A percentile compares a stretch with the other conserved stretches of the same genome.
Evolutionary conservation across 345 rosid species (phyloP).

Genomic region (Euphorbia peplus): DNA sequence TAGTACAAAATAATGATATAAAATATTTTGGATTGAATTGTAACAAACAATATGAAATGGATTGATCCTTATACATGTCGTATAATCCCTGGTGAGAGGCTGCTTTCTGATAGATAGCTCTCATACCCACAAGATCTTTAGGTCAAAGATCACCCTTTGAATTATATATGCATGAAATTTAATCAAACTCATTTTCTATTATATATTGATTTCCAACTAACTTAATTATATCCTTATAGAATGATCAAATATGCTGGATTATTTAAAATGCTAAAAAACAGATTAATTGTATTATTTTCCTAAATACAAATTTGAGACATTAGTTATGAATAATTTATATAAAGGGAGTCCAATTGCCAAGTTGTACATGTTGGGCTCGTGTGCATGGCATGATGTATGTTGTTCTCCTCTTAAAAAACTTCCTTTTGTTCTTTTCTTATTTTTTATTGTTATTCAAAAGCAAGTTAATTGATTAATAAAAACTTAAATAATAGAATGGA

Average conservation of each 20-base stretch:
- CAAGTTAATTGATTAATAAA: slow-evolving; percentile 10
- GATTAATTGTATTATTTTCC: background rate
- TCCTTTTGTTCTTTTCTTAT: background rate
- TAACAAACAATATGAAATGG: background rate
- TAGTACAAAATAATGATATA: too few relatives aligned
- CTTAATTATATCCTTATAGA: background rate
- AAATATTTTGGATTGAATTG: background rate
- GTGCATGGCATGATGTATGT: slow-evolving; percentile 33
- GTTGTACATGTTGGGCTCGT: slow-evolving; percentile 7
- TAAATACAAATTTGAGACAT: background rate
- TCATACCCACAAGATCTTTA: slow-evolving; percentile 37
- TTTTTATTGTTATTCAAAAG: slow-evolving; percentile 2
- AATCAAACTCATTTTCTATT: slow-evolving; percentile 1
- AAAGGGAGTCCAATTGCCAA: background rate
- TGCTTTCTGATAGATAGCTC: slow-evolving; percentile 33
- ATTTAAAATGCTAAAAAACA: background rate
- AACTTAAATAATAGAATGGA: background rate
- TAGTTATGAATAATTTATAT: background rate
- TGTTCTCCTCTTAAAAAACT: slow-evolving; percentile 18
- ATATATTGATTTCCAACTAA: slow-evolving; percentile 14
- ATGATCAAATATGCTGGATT: slow-evolving; percentile 9
- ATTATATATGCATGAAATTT: slow-evolving; percentile 9
- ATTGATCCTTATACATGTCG: background rate
- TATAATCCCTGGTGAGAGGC: slow-evolving; percentile 21
- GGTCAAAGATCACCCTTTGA: slow-evolving; percentile 61